Evolutionary conservation across 257 asterid species (phyloP), one percentile per base, ranked within the genome.

Genomic region (Solanum piurae): DNA sequence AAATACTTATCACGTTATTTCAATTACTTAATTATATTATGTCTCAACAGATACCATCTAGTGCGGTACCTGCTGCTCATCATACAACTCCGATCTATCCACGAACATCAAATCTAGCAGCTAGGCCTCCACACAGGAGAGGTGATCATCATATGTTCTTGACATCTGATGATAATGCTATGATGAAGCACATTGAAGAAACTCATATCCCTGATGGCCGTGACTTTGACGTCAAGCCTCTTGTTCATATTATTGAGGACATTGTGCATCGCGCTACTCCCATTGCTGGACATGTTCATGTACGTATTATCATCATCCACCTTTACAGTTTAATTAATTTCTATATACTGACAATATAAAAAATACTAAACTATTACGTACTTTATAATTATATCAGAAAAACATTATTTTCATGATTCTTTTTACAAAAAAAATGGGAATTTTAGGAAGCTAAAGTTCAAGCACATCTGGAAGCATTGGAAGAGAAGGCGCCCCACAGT

Each of bases 151-250:
- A 91, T 73, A 7, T 86, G 69, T 88, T 90, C 85, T 73, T 92
- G 44, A 71, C 93, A 1, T 89, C 95, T 0, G 98, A 95, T 46
- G 98, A 95, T 25, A 88, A 49, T 38, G 89, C 92, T 12, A 92
- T 94, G 91, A 89, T 90, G 91, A 93, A 89, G 88, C 97, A 92
- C 42, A 89, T 95, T 49, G 68, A 52, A 77, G 89, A 80, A 49
- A 90, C 92, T 18, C 96, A 94, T 87, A 92, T 92, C 34, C 94
- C 94, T 1, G 95, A 94, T 69, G 89, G 92, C 1, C 93, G 91
- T 31, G 94, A 92, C 5, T 92, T 92, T 27, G 93, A 95, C 9
- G 95, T 94, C 55, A 91, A 75, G 66, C 93, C 95, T 3, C 90
- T 95, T 33, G 90, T 95, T 20, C 69, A 88, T 82, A 85, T 94